Evolutionary conservation across 2,329 filamentous ascomycete species (phyloP).

Genomic region (Pseudogymnoascus sp.): DNA sequence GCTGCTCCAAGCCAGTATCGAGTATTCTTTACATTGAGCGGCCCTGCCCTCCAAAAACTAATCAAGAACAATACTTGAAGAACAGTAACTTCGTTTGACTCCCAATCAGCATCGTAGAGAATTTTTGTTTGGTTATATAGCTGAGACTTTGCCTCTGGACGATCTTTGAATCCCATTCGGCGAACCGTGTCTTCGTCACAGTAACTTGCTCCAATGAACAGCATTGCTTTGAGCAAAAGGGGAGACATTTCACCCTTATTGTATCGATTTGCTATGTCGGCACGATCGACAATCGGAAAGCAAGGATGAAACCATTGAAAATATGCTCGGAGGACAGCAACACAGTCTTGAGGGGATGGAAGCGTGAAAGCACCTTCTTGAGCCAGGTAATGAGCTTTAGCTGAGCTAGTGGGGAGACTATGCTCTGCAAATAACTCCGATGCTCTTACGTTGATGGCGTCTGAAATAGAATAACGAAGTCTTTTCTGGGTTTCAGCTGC

Average conservation of each 20-base stretch:
- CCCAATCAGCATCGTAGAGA: constrained; percentile 46
- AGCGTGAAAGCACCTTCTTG: constrained; percentile 38
- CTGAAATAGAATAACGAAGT: constrained; percentile 29
- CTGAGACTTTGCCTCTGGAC: constrained; percentile 42
- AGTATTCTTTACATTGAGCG: constrained; percentile 40
- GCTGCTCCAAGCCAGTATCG: constrained; percentile 44
- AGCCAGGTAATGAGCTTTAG: constrained; percentile 31
- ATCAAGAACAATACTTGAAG: constrained; percentile 46
- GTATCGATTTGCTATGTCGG: constrained; percentile 35
- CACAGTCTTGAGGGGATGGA: constrained; percentile 35
- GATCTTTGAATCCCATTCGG: constrained; percentile 39
- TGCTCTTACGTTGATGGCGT: constrained; percentile 21
- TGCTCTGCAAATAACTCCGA: background rate
- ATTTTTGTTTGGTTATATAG: constrained; percentile 44
- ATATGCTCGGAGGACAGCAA: constrained; percentile 42
- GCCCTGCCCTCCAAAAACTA: constrained; percentile 47
- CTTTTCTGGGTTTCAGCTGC: constrained; percentile 21
- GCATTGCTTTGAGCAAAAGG: constrained; percentile 44
- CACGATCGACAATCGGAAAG: constrained; percentile 46
- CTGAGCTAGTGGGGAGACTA: constrained; percentile 13
- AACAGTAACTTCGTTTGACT: constrained; percentile 42
- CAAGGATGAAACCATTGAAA: constrained; percentile 51
- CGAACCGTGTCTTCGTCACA: constrained; percentile 40
- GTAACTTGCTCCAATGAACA: constrained; percentile 47
- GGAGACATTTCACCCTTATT: constrained; percentile 38